phyloP scores from a whole-genome alignment of 2,329 filamentous ascomycete genomes.

The Aspergillus terreus region DNA sequence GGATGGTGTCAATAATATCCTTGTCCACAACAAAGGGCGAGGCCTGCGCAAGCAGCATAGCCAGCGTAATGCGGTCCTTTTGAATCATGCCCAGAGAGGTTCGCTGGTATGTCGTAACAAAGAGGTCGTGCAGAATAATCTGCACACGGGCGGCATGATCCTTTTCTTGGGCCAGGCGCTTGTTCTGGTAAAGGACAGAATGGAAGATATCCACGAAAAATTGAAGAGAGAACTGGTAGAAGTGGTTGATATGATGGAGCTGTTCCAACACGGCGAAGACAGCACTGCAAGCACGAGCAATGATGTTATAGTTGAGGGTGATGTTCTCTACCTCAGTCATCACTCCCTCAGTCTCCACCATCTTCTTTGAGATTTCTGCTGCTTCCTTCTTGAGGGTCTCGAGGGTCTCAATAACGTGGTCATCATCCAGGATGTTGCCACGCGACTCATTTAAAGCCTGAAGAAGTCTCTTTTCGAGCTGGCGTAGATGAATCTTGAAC shows the following conservation, averaged over 20 bases:
- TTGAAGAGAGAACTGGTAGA: conserved; percentile 98
- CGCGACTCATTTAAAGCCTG: conserved; percentile 96
- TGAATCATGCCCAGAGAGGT: conserved; percentile 92
- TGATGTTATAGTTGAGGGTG: conserved; percentile 87
- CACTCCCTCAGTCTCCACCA: conserved; percentile 92
- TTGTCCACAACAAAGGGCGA: conserved; percentile 97
- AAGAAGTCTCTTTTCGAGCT: conserved; percentile 88
- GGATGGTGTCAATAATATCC: conserved; percentile 75
- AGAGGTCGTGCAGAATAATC: conserved; percentile 86
- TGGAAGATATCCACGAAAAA: conserved; percentile 99
- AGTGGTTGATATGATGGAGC: conserved; percentile 96
- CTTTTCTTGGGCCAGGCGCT: conserved; percentile 64
- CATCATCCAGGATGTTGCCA: conserved; percentile 96
- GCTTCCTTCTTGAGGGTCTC: conserved; percentile 98
- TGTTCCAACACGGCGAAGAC: conserved; percentile 97
- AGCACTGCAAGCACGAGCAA: conserved; percentile 91
- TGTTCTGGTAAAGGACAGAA: conserved; percentile 77
- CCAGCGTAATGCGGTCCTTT: conserved; percentile 89
- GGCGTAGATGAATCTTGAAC: conserved; percentile 96
- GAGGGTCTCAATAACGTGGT: conserved; percentile 95
- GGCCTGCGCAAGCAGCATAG: conserved; percentile 90
- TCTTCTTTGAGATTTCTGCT: conserved; percentile 92
- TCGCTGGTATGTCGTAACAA: conserved; percentile 85
- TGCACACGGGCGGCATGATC: conserved; percentile 79
- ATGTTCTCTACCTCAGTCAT: conserved; percentile 98